These are phyloP conservation scores for Fonsecaea monophora DNA, from an alignment of 2,329 filamentous ascomycete species.

Conservation along the genomic window DNA sequence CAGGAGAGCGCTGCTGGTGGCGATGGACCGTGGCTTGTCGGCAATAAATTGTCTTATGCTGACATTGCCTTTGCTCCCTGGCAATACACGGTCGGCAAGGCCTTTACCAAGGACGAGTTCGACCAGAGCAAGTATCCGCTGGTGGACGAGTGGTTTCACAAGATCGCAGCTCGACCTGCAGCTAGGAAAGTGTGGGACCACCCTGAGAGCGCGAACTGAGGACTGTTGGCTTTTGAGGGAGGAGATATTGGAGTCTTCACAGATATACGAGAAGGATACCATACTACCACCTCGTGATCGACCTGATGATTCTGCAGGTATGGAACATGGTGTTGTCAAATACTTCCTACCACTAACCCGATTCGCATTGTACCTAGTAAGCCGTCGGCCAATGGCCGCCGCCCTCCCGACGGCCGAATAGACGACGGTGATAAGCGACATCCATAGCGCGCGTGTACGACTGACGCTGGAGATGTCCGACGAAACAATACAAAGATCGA, in stretches of 20 bases:
- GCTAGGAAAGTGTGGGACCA: constrained; percentile 18
- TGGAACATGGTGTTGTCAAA: no score
- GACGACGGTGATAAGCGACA: neutral
- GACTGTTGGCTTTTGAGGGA: neutral
- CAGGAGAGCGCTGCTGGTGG: neutral
- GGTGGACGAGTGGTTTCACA: constrained; percentile 34
- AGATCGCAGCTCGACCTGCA: constrained; percentile 18
- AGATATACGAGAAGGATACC: no score
- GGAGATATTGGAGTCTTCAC: neutral
- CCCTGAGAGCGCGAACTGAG: neutral
- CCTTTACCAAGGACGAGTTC: constrained; percentile 28
- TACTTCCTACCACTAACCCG: no score
- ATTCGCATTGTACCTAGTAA: no score
- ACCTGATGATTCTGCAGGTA: no score
- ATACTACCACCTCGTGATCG: no score
- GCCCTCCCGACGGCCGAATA: neutral
- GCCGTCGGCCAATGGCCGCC: neutral
- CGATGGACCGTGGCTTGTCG: constrained; percentile 49
- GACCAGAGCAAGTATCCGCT: constrained; percentile 26
- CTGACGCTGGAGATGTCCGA: neutral
- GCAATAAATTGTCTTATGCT: constrained; percentile 52
- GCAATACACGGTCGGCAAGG: constrained; percentile 19
- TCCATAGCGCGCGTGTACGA: no score
- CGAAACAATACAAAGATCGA: neutral
- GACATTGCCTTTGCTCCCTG: constrained; percentile 52